Conservation (phyloP, 73 alveolate genomes). For the Paramecium primaurelia region DNA sequence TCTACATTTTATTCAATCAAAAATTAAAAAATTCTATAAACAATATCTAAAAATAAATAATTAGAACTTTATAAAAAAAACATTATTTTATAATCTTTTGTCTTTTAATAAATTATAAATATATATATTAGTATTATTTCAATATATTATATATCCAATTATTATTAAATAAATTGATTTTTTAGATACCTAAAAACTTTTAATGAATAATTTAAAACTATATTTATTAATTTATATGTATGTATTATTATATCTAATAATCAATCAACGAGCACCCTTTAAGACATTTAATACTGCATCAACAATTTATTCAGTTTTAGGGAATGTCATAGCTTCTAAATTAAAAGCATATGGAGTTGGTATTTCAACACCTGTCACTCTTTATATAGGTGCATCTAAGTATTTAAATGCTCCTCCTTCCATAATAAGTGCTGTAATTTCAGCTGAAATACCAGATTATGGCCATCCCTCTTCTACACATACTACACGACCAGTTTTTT, state of each 20-base stretch:
- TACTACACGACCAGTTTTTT: constrained; percentile 85
- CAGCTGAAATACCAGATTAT: constrained; percentile 88
- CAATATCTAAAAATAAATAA: neutral
- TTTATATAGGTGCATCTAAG: constrained; percentile 90
- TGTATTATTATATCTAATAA: neutral
- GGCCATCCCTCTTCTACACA: constrained; percentile 97
- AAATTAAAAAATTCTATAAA: too few relatives aligned
- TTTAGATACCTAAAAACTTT: neutral
- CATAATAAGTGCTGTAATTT: constrained; percentile 84
- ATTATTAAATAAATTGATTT: too few relatives aligned
- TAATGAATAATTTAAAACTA: neutral
- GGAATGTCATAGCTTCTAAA: constrained; percentile 79
- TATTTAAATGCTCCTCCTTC: constrained; percentile 85
- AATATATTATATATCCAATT: neutral
- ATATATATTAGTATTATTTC: too few relatives aligned
- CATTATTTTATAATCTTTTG: neutral
- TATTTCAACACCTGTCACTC: constrained; percentile 87
- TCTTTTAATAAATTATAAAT: too few relatives aligned
- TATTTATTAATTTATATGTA: neutral
- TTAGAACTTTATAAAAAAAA: too few relatives aligned
- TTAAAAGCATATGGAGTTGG: constrained; percentile 86
- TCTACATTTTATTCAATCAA: neutral
- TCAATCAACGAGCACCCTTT: constrained; percentile 43
- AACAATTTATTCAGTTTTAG: constrained; percentile 69
- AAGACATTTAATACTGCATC: constrained; percentile 60